Evolutionary conservation across 1,284 basidiomycete species (phyloP).

Genomic region (Rhodotorula sp.): DNA sequence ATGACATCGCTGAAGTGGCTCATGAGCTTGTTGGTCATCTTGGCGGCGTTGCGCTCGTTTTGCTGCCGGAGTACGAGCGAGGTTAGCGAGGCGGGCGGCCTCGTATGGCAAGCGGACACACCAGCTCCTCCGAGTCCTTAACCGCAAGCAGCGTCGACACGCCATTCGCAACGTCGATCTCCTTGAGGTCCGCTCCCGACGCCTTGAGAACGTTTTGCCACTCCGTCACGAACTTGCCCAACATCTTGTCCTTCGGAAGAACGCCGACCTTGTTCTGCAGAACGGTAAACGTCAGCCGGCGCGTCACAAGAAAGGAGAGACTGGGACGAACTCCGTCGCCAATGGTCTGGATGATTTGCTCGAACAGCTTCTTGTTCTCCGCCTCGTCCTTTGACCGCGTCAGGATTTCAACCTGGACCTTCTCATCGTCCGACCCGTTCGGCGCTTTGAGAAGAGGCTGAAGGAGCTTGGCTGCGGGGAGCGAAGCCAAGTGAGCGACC

Average conservation of each 20-base stretch:
- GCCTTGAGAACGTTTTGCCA: constrained; percentile 60
- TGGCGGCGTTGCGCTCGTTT: constrained; percentile 69
- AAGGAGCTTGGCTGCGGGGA: constrained; percentile 41
- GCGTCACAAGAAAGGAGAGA: not conserved
- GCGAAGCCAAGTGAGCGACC: not conserved
- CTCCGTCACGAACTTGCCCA: constrained; percentile 75
- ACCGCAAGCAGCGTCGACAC: constrained; percentile 76
- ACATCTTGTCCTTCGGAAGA: constrained; percentile 71
- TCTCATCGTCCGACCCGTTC: constrained; percentile 6
- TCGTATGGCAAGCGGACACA: constrained; percentile 51
- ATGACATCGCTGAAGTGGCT: constrained; percentile 85
- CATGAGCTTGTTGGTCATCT: constrained; percentile 80
- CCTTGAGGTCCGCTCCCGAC: constrained; percentile 56
- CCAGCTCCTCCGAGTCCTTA: constrained; percentile 89
- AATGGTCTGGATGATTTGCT: constrained; percentile 43
- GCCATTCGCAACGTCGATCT: constrained; percentile 72
- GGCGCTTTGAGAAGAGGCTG: constrained; percentile 36
- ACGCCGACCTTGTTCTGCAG: constrained; percentile 61
- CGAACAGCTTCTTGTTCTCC: constrained; percentile 49
- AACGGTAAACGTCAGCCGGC: not conserved
- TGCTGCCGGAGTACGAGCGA: constrained; percentile 57
- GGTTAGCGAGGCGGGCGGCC: constrained; percentile 1
- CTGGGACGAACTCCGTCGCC: constrained; percentile 28
- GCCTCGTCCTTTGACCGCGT: constrained; percentile 50
- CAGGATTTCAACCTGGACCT: constrained; percentile 48